Conservation (phyloP, 1,139 yeast genomes). For the Blastobotrys persicus region DNA sequence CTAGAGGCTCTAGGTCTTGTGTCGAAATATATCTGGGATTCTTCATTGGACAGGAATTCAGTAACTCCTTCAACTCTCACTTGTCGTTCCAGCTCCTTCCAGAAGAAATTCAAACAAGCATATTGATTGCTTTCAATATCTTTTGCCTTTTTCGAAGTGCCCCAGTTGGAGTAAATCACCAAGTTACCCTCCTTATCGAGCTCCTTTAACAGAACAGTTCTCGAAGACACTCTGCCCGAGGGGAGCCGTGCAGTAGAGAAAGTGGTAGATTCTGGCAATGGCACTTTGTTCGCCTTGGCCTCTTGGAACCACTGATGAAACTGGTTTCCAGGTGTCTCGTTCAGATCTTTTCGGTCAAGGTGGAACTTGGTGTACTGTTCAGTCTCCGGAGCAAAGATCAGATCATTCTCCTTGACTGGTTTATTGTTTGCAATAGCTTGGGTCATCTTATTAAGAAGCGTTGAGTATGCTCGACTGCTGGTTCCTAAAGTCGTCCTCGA, state of each 20-base stretch:
- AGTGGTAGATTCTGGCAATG: conserved; percentile 74
- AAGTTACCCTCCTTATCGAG: conserved; percentile 75
- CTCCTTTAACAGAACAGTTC: conserved; percentile 85
- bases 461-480: not conserved
- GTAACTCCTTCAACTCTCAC: conserved; percentile 88
- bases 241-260: conserved; percentile 87
- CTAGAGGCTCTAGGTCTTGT: conserved; percentile 91
- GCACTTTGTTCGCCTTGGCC: conserved; percentile 56
- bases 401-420: conserved; percentile 9
- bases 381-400: conserved; percentile 71
- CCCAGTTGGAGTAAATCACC: conserved; percentile 92
- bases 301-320: conserved; percentile 83
- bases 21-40: conserved; percentile 71
- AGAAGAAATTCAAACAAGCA: conserved; percentile 86
- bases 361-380: conserved; percentile 78
- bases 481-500: conserved; percentile 1
- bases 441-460: not conserved
- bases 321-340: conserved; percentile 64
- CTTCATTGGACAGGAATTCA: conserved; percentile 70
- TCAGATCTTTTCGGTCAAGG: conserved; percentile 55
- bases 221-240: conserved; percentile 78
- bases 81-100: conserved; percentile 89
- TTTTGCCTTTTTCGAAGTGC: conserved; percentile 69
- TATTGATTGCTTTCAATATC: conserved; percentile 71
- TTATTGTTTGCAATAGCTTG: not conserved